phyloP scores from a whole-genome alignment of 306 rosid genomes.

The Casuarina cunninghamiana region DNA sequence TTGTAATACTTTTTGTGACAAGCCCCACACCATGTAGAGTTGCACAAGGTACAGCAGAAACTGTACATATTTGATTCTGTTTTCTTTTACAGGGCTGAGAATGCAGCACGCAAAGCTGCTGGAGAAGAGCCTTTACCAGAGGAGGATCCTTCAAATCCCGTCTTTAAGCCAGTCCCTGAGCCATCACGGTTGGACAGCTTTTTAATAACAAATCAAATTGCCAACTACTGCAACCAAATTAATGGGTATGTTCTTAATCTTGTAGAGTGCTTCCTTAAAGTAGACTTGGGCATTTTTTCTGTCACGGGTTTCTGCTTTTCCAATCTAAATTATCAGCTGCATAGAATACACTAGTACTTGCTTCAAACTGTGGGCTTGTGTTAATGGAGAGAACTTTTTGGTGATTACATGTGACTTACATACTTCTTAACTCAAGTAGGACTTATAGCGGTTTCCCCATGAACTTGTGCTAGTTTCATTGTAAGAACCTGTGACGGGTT shows the following conservation, averaged over 20 bases:
- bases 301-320: background rate
- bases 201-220: slow-evolving; percentile 88
- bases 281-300: background rate
- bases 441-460: background rate
- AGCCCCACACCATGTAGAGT: background rate
- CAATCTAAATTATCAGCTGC: background rate
- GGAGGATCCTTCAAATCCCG: slow-evolving; percentile 90
- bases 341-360: background rate
- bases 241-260: slow-evolving; percentile 67
- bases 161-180: slow-evolving; percentile 82
- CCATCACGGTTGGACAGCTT: slow-evolving; percentile 96
- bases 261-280: background rate
- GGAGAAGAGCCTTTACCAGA: slow-evolving; percentile 94
- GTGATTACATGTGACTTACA: background rate
- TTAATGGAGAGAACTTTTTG: background rate
- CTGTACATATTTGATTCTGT: background rate
- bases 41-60: slow-evolving; percentile 4
- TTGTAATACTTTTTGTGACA: background rate
- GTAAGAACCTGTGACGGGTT: background rate
- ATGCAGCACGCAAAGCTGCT: slow-evolving; percentile 69
- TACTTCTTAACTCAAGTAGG: background rate
- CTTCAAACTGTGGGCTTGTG: background rate
- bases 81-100: slow-evolving; percentile 63
- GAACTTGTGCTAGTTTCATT: background rate
- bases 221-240: slow-evolving; percentile 96